Conservation (phyloP, 1,139 yeast genomes). For the Pichia sp. region DNA sequence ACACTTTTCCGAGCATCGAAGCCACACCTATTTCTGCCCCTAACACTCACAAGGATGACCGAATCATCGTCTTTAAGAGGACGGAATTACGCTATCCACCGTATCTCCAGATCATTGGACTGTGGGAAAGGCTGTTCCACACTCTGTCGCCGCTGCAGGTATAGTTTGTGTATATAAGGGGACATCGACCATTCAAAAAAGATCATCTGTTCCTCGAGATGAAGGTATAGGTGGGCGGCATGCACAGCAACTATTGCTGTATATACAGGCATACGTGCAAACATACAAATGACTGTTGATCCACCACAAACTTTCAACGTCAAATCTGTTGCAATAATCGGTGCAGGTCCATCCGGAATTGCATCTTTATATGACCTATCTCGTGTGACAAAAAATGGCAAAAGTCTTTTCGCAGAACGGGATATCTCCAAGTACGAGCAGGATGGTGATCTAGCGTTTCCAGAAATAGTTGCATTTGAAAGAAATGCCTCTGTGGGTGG, state of each 20-base stretch:
- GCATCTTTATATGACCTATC: conserved; percentile 39
- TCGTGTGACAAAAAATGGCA: conserved; percentile 17
- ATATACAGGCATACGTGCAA: no score
- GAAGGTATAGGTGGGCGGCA: no score
- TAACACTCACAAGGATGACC: no score
- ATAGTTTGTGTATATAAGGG: no score
- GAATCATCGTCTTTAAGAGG: no score
- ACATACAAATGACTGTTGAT: conserved; percentile 3
- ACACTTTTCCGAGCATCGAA: neutral
- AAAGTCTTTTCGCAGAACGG: conserved; percentile 16
- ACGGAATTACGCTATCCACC: no score
- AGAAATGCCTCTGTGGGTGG: conserved; percentile 43
- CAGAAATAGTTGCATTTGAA: conserved; percentile 38
- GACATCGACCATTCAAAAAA: no score
- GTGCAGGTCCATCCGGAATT: conserved; percentile 53
- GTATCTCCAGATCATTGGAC: no score
- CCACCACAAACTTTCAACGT: conserved; percentile 10
- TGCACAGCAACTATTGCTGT: no score
- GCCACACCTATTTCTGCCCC: neutral
- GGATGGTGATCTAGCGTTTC: conserved; percentile 35
- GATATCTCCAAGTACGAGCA: conserved; percentile 15
- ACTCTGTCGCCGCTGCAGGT: no score
- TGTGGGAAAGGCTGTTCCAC: no score
- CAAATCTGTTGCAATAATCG: conserved; percentile 42
- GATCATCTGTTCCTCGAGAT: no score